phyloP scores from a whole-genome alignment of 768 basidiomycete species.

The Mycena venus region DNA sequence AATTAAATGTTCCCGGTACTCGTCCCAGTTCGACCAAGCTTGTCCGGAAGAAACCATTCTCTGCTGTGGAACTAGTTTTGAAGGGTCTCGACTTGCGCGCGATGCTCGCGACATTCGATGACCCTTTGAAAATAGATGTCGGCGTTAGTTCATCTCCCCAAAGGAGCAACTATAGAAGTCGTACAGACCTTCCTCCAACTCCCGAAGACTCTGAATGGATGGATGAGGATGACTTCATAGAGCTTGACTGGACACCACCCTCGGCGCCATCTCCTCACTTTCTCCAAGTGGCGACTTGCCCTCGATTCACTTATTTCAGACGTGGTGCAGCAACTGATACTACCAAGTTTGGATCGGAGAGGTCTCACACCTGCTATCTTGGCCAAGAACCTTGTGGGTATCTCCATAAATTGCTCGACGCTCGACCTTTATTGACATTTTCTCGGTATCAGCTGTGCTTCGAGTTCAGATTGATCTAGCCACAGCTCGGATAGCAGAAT shows the following conservation, averaged over 20 bases:
- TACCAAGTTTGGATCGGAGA: conserved; percentile 90
- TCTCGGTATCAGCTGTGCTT: conserved; percentile 62
- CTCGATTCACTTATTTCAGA: conserved; percentile 87
- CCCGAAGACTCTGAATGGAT: conserved; percentile 74
- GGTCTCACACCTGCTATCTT: conserved; percentile 85
- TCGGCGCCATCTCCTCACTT: conserved; percentile 74
- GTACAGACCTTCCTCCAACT: conserved; percentile 58
- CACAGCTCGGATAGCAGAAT: conserved; percentile 63
- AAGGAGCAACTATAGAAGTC: conserved; percentile 63
- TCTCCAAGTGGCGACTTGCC: conserved; percentile 81
- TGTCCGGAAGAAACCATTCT: conserved; percentile 85
- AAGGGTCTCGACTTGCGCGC: conserved; percentile 83
- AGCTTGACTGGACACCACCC: conserved; percentile 75
- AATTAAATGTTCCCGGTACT: conserved; percentile 71
- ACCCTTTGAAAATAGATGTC: conserved; percentile 74
- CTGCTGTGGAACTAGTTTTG: conserved; percentile 87
- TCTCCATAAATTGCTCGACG: not conserved
- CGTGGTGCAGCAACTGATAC: conserved; percentile 59
- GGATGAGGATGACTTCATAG: conserved; percentile 86
- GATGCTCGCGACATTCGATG: conserved; percentile 81
- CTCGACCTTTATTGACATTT: not conserved
- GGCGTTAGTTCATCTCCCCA: conserved; percentile 61
- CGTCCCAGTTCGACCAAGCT: conserved; percentile 70
- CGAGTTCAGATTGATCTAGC: conserved; percentile 76
- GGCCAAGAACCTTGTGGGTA: conserved; percentile 78